Evolutionary conservation across 768 basidiomycete species (phyloP).

Genomic region (Trametes elegans): DNA sequence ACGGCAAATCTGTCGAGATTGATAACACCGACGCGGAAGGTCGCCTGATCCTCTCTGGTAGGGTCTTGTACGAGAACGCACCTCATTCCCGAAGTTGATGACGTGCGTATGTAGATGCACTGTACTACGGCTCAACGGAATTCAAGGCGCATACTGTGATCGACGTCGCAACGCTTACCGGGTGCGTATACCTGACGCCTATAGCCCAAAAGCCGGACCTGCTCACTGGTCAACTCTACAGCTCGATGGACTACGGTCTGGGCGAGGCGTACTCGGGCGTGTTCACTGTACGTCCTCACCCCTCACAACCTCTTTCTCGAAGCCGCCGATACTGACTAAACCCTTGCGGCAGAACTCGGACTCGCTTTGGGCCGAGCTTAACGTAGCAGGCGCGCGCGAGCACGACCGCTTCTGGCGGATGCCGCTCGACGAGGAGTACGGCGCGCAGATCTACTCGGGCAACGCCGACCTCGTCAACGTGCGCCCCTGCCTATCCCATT

Average conservation of each 20-base stretch:
- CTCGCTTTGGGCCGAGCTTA: conserved; percentile 67
- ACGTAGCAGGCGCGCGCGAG: conserved; percentile 67
- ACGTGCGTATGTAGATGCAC: conserved; percentile 56
- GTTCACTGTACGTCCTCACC: conserved; percentile 57
- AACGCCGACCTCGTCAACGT: conserved; percentile 86
- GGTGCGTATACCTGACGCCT: conserved; percentile 38
- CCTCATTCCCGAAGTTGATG: not conserved
- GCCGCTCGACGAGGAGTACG: conserved; percentile 83
- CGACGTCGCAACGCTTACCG: conserved; percentile 86
- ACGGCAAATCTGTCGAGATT: conserved; percentile 82
- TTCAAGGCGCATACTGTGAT: conserved; percentile 82
- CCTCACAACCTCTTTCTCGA: too few species aligned
- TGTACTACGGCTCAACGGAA: conserved; percentile 76
- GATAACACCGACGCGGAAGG: conserved; percentile 90
- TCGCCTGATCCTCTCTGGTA: conserved; percentile 70
- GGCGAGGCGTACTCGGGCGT: conserved; percentile 79
- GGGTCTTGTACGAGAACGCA: conserved; percentile 9
- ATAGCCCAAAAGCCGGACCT: not conserved
- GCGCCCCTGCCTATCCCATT: not conserved
- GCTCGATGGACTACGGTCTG: conserved; percentile 69
- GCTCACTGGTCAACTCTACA: conserved; percentile 25
- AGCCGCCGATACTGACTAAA: not conserved
- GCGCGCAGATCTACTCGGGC: conserved; percentile 69
- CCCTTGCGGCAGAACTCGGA: conserved; percentile 58
- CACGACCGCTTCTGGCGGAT: conserved; percentile 89